Evolutionary conservation across 768 basidiomycete species (phyloP), one percentile per base, ranked within the genome.

Genomic region (Boletus fagicola): DNA sequence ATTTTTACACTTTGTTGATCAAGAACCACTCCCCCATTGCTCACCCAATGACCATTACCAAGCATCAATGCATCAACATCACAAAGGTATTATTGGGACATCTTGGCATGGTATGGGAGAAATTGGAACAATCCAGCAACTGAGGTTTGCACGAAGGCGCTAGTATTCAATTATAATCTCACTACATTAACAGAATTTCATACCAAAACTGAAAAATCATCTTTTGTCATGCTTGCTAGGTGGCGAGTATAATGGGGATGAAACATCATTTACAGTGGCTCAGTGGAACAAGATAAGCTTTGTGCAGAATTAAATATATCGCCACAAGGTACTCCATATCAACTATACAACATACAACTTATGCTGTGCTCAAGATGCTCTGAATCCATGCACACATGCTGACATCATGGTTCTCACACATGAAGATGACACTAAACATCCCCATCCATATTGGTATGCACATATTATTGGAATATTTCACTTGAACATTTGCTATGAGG

Each of bases 391-490:
- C 0, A 75, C 66, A 0, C 69, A 77, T 11, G 38, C 68, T 1
- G 66, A 79, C 36, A 51, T 82, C 20, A 77, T 80, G 73, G 62
- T 76, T 3, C 67, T 72, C 0, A 46, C 71, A 10, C 52, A 57
- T 0, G 57, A 60, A 3, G 73, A 79, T 36, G 49, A 51, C 0
- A 31, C 0, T 3, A 44, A 57, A 1, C 68, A 78, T 33, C 73
- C 74, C 0, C 74, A 80, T 33, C 75, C 74, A 0, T 80, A 72
- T 40, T 77, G 73, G 75, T 80, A 80, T 24, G 40, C 56, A 0
- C 40, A 11, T 0, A 53, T 62, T 0, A 48, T 63, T 12, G 57
- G 60, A 1, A 31, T 63, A 0, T 63, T 63, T 22, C 60, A 63
- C 3, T 0, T 56, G 0, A 43, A 53, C 13, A 16, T 60, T 24